Evolutionary conservation across 1,284 basidiomycete genomes (phyloP).

Genomic region (Leccinum subrobustum): DNA sequence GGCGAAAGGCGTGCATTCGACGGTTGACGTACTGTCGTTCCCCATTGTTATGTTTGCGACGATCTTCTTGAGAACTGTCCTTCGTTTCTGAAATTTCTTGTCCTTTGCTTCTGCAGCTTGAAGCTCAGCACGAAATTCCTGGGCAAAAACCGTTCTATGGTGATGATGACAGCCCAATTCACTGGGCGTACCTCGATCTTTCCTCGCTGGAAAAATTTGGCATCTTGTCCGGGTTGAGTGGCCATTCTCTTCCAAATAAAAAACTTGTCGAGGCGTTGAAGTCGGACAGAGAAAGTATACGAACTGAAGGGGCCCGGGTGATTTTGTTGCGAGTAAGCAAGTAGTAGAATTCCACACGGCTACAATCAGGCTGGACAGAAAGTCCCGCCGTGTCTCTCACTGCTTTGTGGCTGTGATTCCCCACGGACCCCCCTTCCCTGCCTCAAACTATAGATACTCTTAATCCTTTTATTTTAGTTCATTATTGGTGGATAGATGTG

Average conservation of each 20-base stretch:
- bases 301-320: not conserved
- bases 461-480: too few relatives aligned
- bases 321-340: not conserved
- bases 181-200: constrained; percentile 79
- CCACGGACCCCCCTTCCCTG: too few relatives aligned
- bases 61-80: constrained; percentile 92
- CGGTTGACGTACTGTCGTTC: constrained; percentile 76
- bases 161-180: constrained; percentile 3
- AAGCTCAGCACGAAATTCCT: constrained; percentile 87
- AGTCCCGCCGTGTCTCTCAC: too few relatives aligned
- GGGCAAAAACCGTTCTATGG: constrained; percentile 17
- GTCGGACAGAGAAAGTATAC: constrained; percentile 3
- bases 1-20: constrained; percentile 10
- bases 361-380: not conserved
- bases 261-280: not conserved
- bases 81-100: constrained; percentile 90
- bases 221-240: constrained; percentile 73
- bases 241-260: constrained; percentile 41
- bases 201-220: constrained; percentile 86
- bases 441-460: too few relatives aligned
- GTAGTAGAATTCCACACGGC: not conserved
- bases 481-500: too few relatives aligned
- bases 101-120: constrained; percentile 89
- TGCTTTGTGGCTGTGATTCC: too few relatives aligned
- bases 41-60: constrained; percentile 97